Evolutionary conservation across 2,329 filamentous ascomycete genomes (phyloP).

Genomic region (Fusarium clavum): DNA sequence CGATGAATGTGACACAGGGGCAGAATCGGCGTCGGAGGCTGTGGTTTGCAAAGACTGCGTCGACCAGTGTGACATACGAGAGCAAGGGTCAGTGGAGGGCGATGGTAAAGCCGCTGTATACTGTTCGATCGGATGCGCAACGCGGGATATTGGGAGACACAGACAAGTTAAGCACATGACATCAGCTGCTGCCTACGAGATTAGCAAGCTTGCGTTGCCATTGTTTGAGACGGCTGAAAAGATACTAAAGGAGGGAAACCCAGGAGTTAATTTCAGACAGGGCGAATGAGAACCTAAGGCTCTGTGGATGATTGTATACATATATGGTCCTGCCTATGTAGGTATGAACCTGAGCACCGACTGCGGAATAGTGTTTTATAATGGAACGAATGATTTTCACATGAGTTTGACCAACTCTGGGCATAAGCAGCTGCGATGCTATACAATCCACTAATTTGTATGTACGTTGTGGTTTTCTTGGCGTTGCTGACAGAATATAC

Average conservation of each 20-base stretch:
- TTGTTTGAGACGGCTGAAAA: slow-evolving; percentile 45
- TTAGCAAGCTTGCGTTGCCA: slow-evolving; percentile 37
- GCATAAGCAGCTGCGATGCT: not conserved
- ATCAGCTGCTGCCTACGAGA: slow-evolving; percentile 32
- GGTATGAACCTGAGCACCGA: not conserved
- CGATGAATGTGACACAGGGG: slow-evolving; percentile 55
- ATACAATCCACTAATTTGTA: not conserved
- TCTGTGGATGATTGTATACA: not conserved
- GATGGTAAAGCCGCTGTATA: slow-evolving; percentile 48
- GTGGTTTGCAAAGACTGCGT: slow-evolving; percentile 59
- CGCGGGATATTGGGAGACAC: slow-evolving; percentile 55
- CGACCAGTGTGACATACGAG: slow-evolving; percentile 34
- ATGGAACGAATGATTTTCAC: not conserved
- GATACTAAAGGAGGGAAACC: slow-evolving; percentile 49
- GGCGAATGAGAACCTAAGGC: slow-evolving; percentile 20
- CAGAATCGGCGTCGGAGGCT: slow-evolving; percentile 44
- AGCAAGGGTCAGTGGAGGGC: slow-evolving; percentile 1
- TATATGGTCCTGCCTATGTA: not conserved
- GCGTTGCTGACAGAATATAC: not conserved
- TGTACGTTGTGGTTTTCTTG: not conserved
- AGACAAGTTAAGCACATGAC: slow-evolving; percentile 50
- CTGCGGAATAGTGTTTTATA: not conserved
- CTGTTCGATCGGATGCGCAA: slow-evolving; percentile 58
- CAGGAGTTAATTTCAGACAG: slow-evolving; percentile 48
- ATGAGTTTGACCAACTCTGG: not conserved